Percentiles rank a stretch among this genome's conserved stretches.
These are phyloP conservation scores for Candida sanyaensis DNA, from an alignment of 1,139 yeast species.

Conservation along the genomic window DNA sequence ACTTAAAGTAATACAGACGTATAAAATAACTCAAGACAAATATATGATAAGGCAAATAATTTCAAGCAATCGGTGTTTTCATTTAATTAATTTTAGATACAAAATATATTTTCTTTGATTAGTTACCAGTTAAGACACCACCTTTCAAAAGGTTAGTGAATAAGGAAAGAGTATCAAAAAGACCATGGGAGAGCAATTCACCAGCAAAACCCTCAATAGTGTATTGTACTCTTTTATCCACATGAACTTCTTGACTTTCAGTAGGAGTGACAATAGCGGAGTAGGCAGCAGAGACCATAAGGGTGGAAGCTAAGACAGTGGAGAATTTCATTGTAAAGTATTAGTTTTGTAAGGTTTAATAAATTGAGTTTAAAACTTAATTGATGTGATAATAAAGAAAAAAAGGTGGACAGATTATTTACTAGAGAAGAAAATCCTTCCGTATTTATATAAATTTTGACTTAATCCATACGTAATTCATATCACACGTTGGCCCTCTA, in stretches of 20 bases:
- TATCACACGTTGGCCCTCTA: not conserved
- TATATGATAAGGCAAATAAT: not conserved
- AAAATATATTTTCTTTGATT: too few relatives aligned
- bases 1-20: not conserved
- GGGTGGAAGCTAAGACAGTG: conserved; percentile 5
- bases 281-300: conserved; percentile 4
- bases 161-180: conserved; percentile 5
- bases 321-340: conserved; percentile 4
- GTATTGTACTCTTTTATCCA: conserved; percentile 5
- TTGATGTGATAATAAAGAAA: not conserved
- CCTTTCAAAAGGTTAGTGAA: conserved; percentile 2
- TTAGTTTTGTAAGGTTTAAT: not conserved
- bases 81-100: not conserved
- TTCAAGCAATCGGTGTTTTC: not conserved
- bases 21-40: not conserved
- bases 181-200: conserved; percentile 4
- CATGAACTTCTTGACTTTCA: conserved; percentile 1
- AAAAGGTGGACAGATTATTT: not conserved
- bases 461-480: not conserved
- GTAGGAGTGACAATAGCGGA: conserved; percentile 5
- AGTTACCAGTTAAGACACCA: conserved; percentile 2
- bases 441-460: not conserved
- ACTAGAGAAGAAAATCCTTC: not conserved
- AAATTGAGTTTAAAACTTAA: not conserved
- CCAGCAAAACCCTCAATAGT: conserved; percentile 5